Base-by-base conservation (phyloP, 441 rosid genomes). In the Adansonia grandidieri region DNA sequence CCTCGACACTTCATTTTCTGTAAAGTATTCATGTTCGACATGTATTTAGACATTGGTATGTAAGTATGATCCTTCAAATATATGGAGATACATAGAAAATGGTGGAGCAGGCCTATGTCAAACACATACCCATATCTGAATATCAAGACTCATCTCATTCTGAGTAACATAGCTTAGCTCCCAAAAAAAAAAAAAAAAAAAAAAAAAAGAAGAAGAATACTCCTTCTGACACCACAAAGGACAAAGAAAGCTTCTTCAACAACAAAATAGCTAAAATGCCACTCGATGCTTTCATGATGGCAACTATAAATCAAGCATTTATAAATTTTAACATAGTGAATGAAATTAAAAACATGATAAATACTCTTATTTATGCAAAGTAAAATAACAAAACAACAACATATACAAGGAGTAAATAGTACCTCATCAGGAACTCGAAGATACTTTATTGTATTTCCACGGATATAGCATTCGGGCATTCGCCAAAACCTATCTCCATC, bases 401-500 rank as follows among this genome's bases (percentile, higher is more conserved):
- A 71, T 11, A 4, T 28, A 5, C 19, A 65, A 9, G 40, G 6
- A 9, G 77, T 47, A 71, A 47, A 44, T 75, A 20, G 60, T 80
- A 96, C 98, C 97, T 92, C 99, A 82, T 94, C 98, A 5, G 98
- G 98, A 84, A 96, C 98, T 53, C 95, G 88, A 73, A 92, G 98
- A 83, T 94, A 93, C 87, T 96, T 96, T 32, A 96, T 94, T 42
- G 98, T 94, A 83, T 96, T 96, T 64, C 99, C 98, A 47, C 96
- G 96, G 64, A 96, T 94, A 77, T 96, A 96, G 87, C 99, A 94
- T 84, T 96, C 98, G 3, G 98, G 98, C 96, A 94, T 94, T 54
- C 98, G 84, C 98, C 99, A 96, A 91, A 94, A 94, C 75, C 96
- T 86, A 82, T 96, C 98, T 82, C 99, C 99, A 71, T 96, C 98